Evolutionary conservation across 306 rosid genomes (phyloP), one percentile per base, ranked within the genome.

Genomic region (Mucuna pruriens): DNA sequence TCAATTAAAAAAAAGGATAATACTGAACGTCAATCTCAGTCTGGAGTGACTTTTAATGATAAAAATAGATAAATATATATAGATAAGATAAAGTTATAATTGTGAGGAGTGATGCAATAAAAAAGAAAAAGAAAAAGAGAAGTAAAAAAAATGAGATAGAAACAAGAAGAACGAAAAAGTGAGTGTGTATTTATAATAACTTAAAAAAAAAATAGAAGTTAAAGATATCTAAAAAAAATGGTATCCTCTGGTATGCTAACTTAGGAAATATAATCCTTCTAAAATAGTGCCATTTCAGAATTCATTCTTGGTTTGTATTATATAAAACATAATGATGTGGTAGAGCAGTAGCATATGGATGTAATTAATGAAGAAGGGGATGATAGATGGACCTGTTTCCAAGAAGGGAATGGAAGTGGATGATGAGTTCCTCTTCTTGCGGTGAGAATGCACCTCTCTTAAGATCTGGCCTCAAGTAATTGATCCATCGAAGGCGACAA

Each of bases 381-480:
- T 26, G 44, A 31, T 16, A 62, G 26, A 84, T 22, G 65, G 13
- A 86, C 98, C 98, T 95, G 97, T 95, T 92, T 58, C 99, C 99
- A 52, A 95, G 97, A 75, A 95, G 91, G 67, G 97, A 88, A 84
- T 95, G 99, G 16, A 95, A 85, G 80, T 92, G 97, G 82, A 91
- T 70, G 75, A 95, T 91, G 83, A 90, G 94, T 17, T 90, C 87
- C 80, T 95, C 91, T 85, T 95, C 99, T 74, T 95, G 97, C 23
- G 91, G 86, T 7, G 97, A 91, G 83, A 95, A 89, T 11, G 99
- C 97, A 0, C 99, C 97, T 78, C 99, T 84, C 75, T 90, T 95
- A 26, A 95, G 95, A 84, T 95, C 95, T 25, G 97, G 99, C 84
- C 97, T 87, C 85, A 95, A 79, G 89, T 95, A 95, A 83, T 95